A percentile compares a stretch with the other conserved stretches of the same genome.
These are phyloP conservation scores for Nitzschia sp. DNA, from an alignment of 108 stramenopile genomes.

Conservation along the genomic window DNA sequence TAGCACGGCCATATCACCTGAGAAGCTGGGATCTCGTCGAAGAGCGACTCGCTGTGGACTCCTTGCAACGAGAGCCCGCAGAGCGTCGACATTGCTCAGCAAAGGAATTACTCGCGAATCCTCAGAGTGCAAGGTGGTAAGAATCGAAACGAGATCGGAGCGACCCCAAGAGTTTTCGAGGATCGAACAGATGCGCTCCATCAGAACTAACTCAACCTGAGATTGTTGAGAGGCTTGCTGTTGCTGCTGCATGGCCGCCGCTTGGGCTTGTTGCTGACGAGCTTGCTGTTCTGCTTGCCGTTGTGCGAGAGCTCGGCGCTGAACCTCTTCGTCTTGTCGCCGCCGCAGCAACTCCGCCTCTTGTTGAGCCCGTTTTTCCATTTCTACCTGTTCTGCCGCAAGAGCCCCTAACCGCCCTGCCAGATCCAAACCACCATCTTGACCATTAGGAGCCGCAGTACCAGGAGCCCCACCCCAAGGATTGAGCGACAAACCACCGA, in stretches of 20 bases:
- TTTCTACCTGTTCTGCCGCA: constrained; percentile 35
- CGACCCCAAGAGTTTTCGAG: constrained; percentile 88
- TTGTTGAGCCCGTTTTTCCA: constrained; percentile 41
- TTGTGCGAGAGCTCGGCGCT: constrained; percentile 50
- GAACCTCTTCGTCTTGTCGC: constrained; percentile 68
- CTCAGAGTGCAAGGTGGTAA: constrained; percentile 77
- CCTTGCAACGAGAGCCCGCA: constrained; percentile 71
- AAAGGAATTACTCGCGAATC: constrained; percentile 83
- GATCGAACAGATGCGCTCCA: constrained; percentile 82
- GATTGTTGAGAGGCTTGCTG: constrained; percentile 60
- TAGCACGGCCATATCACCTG: constrained; percentile 73
- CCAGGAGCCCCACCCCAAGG: constrained; percentile 60
- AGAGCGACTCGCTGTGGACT: constrained; percentile 67
- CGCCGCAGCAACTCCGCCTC: constrained; percentile 60
- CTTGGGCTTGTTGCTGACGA: constrained; percentile 41
- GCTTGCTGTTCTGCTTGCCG: constrained; percentile 56
- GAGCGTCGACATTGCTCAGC: constrained; percentile 64
- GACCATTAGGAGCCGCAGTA: constrained; percentile 29
- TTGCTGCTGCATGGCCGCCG: constrained; percentile 41
- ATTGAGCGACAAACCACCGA: constrained; percentile 48
- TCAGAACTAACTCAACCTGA: constrained; percentile 84
- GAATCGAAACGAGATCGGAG: constrained; percentile 77
- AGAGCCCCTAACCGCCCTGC: constrained; percentile 39
- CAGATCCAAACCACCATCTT: constrained; percentile 41
- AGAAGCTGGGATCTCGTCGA: constrained; percentile 64